Evolutionary conservation across 2,329 filamentous ascomycete genomes (phyloP).

Genomic region (Colletotrichum gloeosporioides): DNA sequence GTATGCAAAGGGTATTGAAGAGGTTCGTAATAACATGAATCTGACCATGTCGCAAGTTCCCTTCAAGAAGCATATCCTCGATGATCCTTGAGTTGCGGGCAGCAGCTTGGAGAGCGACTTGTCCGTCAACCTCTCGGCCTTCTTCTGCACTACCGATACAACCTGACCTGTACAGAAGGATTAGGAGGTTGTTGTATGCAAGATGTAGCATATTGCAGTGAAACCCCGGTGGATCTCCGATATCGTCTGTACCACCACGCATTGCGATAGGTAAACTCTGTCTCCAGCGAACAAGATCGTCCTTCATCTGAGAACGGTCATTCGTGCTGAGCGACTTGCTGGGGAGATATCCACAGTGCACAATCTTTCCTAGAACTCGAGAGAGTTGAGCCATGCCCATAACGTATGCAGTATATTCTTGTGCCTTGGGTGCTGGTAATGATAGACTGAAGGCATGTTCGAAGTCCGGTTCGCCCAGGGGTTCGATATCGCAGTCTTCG

Average conservation of each 20-base stretch:
- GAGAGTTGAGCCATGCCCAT: not conserved
- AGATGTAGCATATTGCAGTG: not conserved
- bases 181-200: not conserved
- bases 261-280: not conserved
- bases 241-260: not conserved
- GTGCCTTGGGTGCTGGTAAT: not conserved
- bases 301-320: not conserved
- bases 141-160: not conserved
- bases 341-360: not conserved
- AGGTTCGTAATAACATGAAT: not conserved
- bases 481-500: conserved; percentile 47
- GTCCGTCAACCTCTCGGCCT: not conserved
- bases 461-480: not conserved
- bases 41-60: not conserved
- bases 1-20: not conserved
- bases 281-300: not conserved
- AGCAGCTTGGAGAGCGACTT: not conserved
- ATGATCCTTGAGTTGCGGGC: not conserved
- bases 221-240: not conserved
- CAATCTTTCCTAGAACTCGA: not conserved
- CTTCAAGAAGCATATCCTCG: not conserved
- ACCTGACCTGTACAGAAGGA: not conserved
- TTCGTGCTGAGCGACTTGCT: not conserved
- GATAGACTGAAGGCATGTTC: not conserved
- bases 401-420: not conserved